Evolutionary conservation across 78 protist genomes (phyloP), one percentile per base, ranked within the genome.

Genomic region (Dictyostelium capitatum): DNA sequence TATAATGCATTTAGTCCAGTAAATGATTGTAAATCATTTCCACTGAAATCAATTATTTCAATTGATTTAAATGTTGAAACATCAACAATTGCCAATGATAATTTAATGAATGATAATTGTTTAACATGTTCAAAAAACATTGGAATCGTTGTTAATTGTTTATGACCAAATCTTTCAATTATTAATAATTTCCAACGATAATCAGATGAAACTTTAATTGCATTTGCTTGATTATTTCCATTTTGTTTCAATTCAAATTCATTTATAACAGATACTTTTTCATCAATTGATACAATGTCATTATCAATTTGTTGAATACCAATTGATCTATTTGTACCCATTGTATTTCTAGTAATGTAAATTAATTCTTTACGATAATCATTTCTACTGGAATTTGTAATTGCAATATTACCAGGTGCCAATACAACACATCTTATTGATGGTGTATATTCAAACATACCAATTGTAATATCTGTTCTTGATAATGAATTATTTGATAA

Each of bases 161-260:
- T 84, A 78, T 92, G 96, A 47, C 96, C 96, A 67, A 50, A 82
- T 43, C 81, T n/a, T 64, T 92, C 96, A 30, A 92, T 92, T n/a
- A 92, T n/a, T 0, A 75, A 25, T 10, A 92, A 5, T 43, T 56
- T 69, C 89, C 87, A 82, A 20, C 85, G 54, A 3, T 47, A 69
- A 8, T 25, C 46, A 0, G 81, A 6, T 4, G 95, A 77, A 4
- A 51, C 8, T 28, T 25, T 41, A 14, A 28, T 37, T 11, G 62
- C 48, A n/a, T 6, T n/a, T 3, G 53, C 62, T 15, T 15, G 20
- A 6, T 25, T 67, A 6, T 10, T 15, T 28, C 48, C 48, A 67
- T 32, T 67, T 0, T 23, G 3, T 4, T 62, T 62, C 17, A 62
- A 62, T 32, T 90, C 95, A 30, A 23, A 47, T 8, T 9, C 75